Base-by-base conservation (phyloP, 371 early-diverging fungal species). In the Lichtheimia corymbifera region DNA sequence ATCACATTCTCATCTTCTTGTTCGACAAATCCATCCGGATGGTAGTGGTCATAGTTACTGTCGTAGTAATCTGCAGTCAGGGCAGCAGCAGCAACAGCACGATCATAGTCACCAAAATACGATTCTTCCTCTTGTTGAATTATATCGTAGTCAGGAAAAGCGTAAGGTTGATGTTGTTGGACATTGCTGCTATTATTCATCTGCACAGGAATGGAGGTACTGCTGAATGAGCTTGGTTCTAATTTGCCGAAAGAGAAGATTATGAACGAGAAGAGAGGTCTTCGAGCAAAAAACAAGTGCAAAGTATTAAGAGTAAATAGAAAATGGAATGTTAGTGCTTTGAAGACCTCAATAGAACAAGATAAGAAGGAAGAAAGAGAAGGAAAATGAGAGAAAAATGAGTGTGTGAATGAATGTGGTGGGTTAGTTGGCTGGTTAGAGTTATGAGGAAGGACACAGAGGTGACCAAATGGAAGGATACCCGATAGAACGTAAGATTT, bases 91-190 rank as follows among this genome's bases (percentile, higher is more conserved):
- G 51, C 59, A 62, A 71, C 64, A 35, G 65, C 68, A 28, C 63
- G 70, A 42, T 73, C 74, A 58, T 77, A 73, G 7, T 71, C 70
- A 28, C 57, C 61, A 64, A 73, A 67, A 45, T 73, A 71, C 24
- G 56, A 55, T 27, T 65, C 22, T 41, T 76, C 73, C 20, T 50
- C 52, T 42, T 59, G 59, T 28, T 56, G 27, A n/a, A 28, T 13
- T n/a, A 56, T 27, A 28, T 22, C 17, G 24, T 53, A 53, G 28
- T 53, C 54, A 27, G 51, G 14, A 50, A 20, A 12, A 18, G 47
- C 5, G 47, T 18, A 47, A 47, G 14, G 47, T 17, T 22, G n/a
- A 47, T 47, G 47, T 47, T 47, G 47, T 47, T 47, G 18, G 22
- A 47, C 22, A 22, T 47, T 35, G 35, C 35, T 35, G 11, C 35